Percentiles rank a stretch among this genome's conserved stretches.
phyloP scores from a whole-genome alignment of 495 filamentous ascomycete genomes.

The Rhypophila decipiens region DNA sequence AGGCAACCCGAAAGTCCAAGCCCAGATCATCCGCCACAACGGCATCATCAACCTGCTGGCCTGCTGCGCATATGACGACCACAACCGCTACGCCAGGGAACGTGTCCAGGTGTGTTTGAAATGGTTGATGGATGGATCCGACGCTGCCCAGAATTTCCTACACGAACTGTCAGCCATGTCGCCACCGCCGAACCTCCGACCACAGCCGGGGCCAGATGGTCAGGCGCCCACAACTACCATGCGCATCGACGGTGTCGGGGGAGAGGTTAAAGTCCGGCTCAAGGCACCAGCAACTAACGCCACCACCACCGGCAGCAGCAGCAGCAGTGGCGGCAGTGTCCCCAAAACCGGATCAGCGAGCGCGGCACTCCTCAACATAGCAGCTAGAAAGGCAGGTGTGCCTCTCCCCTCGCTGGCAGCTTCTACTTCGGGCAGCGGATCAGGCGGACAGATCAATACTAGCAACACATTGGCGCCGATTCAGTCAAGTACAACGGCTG shows the following conservation, averaged over 20 bases:
- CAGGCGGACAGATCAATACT: background rate
- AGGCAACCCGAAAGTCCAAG: conserved; percentile 75
- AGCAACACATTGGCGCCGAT: conserved; percentile 18
- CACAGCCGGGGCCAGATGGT: background rate
- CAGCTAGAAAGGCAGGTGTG: too few relatives aligned
- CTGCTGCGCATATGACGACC: conserved; percentile 78
- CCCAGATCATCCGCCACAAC: conserved; percentile 73
- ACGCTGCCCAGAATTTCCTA: conserved; percentile 70
- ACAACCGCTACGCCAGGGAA: conserved; percentile 86
- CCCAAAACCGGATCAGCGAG: too few relatives aligned
- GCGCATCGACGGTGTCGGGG: conserved; percentile 37
- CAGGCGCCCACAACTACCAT: conserved; percentile 11
- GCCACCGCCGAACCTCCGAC: conserved; percentile 21
- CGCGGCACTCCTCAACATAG: too few relatives aligned
- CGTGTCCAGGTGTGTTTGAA: conserved; percentile 87
- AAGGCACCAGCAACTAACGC: background rate
- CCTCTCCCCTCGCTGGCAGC: conserved; percentile 12
- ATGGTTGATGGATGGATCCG: conserved; percentile 79
- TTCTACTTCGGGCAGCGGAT: background rate
- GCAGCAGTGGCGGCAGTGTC: background rate
- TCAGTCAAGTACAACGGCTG: background rate
- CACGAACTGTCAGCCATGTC: conserved; percentile 47
- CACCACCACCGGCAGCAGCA: background rate
- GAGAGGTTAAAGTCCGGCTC: conserved; percentile 39
- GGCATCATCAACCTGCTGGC: conserved; percentile 80